Percentiles rank a stretch among this genome's conserved stretches.
phyloP scores from a whole-genome alignment of 371 early-diverging fungal genomes.

The Encephalitozoon romaleae region DNA sequence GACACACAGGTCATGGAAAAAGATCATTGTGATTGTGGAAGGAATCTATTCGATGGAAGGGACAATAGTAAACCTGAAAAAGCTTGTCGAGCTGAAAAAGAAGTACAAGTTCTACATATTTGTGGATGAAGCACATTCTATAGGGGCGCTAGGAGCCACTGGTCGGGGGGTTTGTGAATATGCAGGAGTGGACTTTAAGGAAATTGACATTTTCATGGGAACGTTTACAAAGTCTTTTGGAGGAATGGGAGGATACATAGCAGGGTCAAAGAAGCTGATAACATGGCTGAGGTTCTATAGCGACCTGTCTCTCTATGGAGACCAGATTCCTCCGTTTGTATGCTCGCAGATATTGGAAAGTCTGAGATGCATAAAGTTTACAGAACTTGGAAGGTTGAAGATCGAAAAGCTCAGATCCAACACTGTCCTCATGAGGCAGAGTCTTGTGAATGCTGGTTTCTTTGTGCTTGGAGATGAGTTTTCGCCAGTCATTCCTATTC shows the following conservation, averaged over 20 bases:
- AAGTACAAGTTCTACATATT: conserved; percentile 95
- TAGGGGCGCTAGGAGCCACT: conserved; percentile 81
- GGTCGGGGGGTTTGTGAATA: conserved; percentile 95
- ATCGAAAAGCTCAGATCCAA: conserved; percentile 76
- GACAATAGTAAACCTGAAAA: conserved; percentile 74
- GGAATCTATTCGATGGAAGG: conserved; percentile 99
- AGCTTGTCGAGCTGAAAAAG: conserved; percentile 76
- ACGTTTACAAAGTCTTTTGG: conserved; percentile 99
- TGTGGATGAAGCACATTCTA: conserved; percentile 97
- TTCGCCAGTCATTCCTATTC: conserved; percentile 87
- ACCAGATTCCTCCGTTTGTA: conserved; percentile 80
- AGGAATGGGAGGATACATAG: conserved; percentile 91
- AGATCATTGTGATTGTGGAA: conserved; percentile 91
- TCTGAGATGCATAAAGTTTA: conserved; percentile 61
- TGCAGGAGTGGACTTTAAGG: conserved; percentile 71
- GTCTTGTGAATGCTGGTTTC: conserved; percentile 77
- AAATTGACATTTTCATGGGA: conserved; percentile 94
- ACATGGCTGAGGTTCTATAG: conserved; percentile 70
- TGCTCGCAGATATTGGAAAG: conserved; percentile 75
- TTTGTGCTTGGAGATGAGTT: conserved; percentile 82
- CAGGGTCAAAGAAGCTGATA: conserved; percentile 70
- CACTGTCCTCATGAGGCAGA: conserved; percentile 70
- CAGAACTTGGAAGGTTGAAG: conserved; percentile 68
- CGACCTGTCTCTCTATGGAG: conserved; percentile 78
- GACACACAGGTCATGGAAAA: conserved; percentile 94